phyloP scores from a whole-genome alignment of 1,284 basidiomycete genomes.

The Cystobasidium slooffiae region DNA sequence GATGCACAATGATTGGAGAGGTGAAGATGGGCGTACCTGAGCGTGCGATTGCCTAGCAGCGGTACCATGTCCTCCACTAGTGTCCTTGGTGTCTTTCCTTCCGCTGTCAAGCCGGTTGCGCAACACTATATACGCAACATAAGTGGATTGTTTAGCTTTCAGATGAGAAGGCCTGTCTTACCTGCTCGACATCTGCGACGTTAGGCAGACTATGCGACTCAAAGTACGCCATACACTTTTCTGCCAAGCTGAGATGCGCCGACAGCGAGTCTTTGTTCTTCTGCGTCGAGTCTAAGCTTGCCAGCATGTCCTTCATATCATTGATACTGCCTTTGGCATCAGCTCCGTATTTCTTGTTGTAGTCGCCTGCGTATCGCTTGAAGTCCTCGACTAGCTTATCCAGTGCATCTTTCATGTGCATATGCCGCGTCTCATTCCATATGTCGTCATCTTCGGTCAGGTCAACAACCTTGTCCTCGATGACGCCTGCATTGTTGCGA shows the following conservation, averaged over 20 bases:
- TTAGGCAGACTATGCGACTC: slow-evolving; percentile 82
- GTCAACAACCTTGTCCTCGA: slow-evolving; percentile 82
- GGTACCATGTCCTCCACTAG: slow-evolving; percentile 99
- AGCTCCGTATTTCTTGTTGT: slow-evolving; percentile 72
- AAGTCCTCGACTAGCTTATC: slow-evolving; percentile 95
- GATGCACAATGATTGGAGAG: background rate
- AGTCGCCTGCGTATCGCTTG: slow-evolving; percentile 87
- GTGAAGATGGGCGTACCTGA: slow-evolving; percentile 65
- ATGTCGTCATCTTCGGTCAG: slow-evolving; percentile 85
- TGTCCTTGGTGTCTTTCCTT: slow-evolving; percentile 87
- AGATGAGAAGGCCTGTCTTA: slow-evolving; percentile 55
- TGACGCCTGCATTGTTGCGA: slow-evolving; percentile 63
- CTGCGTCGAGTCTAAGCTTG: slow-evolving; percentile 90
- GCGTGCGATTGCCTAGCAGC: slow-evolving; percentile 79
- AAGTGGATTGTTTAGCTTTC: background rate
- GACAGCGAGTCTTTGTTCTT: slow-evolving; percentile 96
- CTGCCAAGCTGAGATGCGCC: slow-evolving; percentile 93
- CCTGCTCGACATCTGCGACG: slow-evolving; percentile 93
- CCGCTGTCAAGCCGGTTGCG: slow-evolving; percentile 83
- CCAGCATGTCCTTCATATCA: slow-evolving; percentile 99
- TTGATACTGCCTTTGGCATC: slow-evolving; percentile 83
- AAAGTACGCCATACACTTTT: slow-evolving; percentile 94
- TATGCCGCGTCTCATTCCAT: slow-evolving; percentile 89
- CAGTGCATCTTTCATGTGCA: slow-evolving; percentile 98
- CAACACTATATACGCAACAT: slow-evolving; percentile 68